Evolutionary conservation across 225 moss, liverwort and hornwort genomes (phyloP).

Genomic region (Rhytidiadelphus loreus): DNA sequence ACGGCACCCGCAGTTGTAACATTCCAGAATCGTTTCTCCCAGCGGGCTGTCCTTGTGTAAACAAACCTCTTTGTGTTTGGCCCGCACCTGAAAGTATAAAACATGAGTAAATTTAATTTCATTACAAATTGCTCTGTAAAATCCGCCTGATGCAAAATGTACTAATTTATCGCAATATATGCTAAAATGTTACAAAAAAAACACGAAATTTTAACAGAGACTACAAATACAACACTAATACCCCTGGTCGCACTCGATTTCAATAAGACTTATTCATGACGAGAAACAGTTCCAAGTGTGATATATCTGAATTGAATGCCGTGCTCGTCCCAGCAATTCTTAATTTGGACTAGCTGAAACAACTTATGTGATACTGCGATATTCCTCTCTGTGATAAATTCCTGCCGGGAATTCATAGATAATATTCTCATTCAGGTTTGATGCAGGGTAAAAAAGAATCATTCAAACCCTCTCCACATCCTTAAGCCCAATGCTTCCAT

Average conservation of each 20-base stretch:
- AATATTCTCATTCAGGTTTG: neutral
- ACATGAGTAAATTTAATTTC: neutral
- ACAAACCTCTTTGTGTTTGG: slow-evolving; percentile 95
- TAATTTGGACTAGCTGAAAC: neutral
- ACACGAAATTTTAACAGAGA: neutral
- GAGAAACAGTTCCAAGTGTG: neutral
- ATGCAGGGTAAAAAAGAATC: neutral
- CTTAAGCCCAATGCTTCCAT: neutral
- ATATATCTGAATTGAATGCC: neutral
- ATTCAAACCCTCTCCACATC: neutral
- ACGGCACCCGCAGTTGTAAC: slow-evolving; percentile 67
- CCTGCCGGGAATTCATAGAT: neutral
- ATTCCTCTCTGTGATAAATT: neutral
- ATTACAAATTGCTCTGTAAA: neutral
- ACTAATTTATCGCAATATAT: neutral
- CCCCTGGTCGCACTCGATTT: neutral
- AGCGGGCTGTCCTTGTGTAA: slow-evolving; percentile 53
- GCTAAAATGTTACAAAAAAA: neutral
- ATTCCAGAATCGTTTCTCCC: slow-evolving; percentile 81
- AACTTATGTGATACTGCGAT: neutral
- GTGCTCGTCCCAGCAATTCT: neutral
- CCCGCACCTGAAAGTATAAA: slow-evolving; percentile 61
- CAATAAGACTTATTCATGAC: neutral
- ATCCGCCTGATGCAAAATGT: neutral
- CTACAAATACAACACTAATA: neutral